phyloP scores from a whole-genome alignment of 805 yeast genomes.

The Cyberlindnera suaveolens region DNA sequence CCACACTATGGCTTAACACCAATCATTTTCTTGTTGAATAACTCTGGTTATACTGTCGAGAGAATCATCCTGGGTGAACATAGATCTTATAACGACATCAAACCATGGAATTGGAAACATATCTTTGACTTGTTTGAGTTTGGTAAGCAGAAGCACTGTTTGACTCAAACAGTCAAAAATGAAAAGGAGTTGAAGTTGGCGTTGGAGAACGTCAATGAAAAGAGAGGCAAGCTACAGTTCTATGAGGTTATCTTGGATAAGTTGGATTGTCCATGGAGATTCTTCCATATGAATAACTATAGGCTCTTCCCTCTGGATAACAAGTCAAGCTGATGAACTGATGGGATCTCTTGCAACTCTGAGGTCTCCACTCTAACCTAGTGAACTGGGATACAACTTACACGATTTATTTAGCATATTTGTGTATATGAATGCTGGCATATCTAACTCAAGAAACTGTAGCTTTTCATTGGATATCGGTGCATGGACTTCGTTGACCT shows the following conservation, averaged over 20 bases:
- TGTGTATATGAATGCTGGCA: too few species aligned
- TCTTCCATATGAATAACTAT: constrained; percentile 36
- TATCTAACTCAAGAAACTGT: not conserved
- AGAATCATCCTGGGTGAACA: constrained; percentile 76
- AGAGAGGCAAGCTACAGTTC: constrained; percentile 34
- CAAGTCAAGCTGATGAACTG: not conserved
- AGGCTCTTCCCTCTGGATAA: constrained; percentile 19
- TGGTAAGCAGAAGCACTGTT: constrained; percentile 33
- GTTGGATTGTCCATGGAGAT: constrained; percentile 62
- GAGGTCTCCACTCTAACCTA: too few species aligned
- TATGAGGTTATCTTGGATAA: constrained; percentile 55
- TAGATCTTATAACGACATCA: constrained; percentile 75
- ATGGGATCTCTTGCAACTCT: not conserved
- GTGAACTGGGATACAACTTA: too few species aligned
- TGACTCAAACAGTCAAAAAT: constrained; percentile 28
- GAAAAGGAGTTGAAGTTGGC: constrained; percentile 29
- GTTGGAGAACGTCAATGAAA: constrained; percentile 28
- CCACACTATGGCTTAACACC: constrained; percentile 57
- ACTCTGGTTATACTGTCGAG: constrained; percentile 87
- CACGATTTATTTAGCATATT: too few species aligned
- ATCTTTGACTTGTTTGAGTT: constrained; percentile 49
- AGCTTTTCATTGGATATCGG: not conserved
- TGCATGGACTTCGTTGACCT: too few species aligned
- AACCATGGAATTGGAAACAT: constrained; percentile 80
- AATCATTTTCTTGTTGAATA: constrained; percentile 69